A percentile compares a stretch with the other conserved stretches of the same genome.
Evolutionary conservation across 1,284 basidiomycete genomes (phyloP).

Genomic region (Ustilago crameri): DNA sequence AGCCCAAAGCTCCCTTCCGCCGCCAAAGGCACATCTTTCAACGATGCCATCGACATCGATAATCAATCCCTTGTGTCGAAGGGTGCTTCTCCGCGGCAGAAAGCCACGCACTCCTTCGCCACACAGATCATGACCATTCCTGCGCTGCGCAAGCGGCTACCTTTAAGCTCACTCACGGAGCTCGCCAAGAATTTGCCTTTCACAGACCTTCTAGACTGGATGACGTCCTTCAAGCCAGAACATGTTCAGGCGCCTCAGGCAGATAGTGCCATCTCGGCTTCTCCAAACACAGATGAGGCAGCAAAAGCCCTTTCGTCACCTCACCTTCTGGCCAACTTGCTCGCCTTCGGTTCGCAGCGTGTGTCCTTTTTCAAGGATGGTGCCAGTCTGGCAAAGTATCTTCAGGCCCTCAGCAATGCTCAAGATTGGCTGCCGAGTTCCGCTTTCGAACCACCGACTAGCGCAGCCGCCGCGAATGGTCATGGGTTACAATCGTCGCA

Average conservation of each 20-base stretch:
- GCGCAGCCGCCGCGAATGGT: background rate
- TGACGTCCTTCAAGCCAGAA: conserved; percentile 15
- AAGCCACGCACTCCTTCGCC: conserved; percentile 36
- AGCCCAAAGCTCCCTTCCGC: background rate
- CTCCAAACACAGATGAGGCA: conserved; percentile 16
- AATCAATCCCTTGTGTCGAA: background rate
- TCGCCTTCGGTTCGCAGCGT: conserved; percentile 50
- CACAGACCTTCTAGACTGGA: conserved; percentile 40
- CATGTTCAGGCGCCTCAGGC: background rate
- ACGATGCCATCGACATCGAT: conserved; percentile 25
- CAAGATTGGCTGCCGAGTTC: conserved; percentile 50
- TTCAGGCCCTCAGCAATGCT: conserved; percentile 53
- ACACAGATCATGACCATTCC: conserved; percentile 49
- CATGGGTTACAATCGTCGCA: background rate
- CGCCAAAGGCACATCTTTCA: conserved; percentile 5
- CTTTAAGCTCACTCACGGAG: conserved; percentile 43
- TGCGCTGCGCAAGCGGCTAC: conserved; percentile 43
- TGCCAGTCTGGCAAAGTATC: conserved; percentile 39
- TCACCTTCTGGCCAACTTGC: conserved; percentile 53
- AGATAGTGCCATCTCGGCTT: background rate
- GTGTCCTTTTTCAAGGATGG: conserved; percentile 51
- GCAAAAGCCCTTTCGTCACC: conserved; percentile 28
- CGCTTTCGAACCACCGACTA: conserved; percentile 15
- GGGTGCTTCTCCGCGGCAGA: conserved; percentile 3
- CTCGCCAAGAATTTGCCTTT: conserved; percentile 57